Conservation (phyloP, 768 basidiomycete genomes). For the Suillus sp. region DNA sequence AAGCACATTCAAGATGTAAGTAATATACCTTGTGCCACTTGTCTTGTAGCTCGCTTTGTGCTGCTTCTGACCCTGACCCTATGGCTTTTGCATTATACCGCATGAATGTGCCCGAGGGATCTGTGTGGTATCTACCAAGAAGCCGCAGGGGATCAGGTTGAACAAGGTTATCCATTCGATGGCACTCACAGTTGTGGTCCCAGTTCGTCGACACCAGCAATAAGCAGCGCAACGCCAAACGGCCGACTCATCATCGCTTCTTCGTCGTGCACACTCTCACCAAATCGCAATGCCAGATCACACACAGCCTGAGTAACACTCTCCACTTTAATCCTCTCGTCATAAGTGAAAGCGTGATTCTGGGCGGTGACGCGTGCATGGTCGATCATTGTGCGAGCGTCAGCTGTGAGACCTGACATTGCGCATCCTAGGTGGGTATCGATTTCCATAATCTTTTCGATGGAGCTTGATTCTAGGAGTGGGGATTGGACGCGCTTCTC, state of each 20-base stretch:
- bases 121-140: slow-evolving; percentile 83
- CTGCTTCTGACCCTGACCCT: slow-evolving; percentile 96
- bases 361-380: slow-evolving; percentile 96
- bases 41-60: slow-evolving; percentile 95
- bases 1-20: slow-evolving; percentile 6
- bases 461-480: slow-evolving; percentile 90
- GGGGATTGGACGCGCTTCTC: slow-evolving; percentile 99
- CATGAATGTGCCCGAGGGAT: slow-evolving; percentile 97
- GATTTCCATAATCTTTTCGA: slow-evolving; percentile 99
- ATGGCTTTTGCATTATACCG: slow-evolving; percentile 98
- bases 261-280: slow-evolving; percentile 98
- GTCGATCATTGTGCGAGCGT: slow-evolving; percentile 99
- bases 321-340: slow-evolving; percentile 96
- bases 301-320: slow-evolving; percentile 98
- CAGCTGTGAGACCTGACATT: slow-evolving; percentile 96
- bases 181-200: slow-evolving; percentile 89
- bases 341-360: slow-evolving; percentile 95
- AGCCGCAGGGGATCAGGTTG: slow-evolving; percentile 8
- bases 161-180: slow-evolving; percentile 6
- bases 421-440: slow-evolving; percentile 95
- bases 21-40: slow-evolving; percentile 87
- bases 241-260: slow-evolving; percentile 99
- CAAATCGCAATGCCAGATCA: slow-evolving; percentile 94
- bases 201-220: slow-evolving; percentile 95
- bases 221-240: slow-evolving; percentile 95